Conservation (phyloP, 495 filamentous ascomycete genomes). For the Jackrogersella minutella region DNA sequence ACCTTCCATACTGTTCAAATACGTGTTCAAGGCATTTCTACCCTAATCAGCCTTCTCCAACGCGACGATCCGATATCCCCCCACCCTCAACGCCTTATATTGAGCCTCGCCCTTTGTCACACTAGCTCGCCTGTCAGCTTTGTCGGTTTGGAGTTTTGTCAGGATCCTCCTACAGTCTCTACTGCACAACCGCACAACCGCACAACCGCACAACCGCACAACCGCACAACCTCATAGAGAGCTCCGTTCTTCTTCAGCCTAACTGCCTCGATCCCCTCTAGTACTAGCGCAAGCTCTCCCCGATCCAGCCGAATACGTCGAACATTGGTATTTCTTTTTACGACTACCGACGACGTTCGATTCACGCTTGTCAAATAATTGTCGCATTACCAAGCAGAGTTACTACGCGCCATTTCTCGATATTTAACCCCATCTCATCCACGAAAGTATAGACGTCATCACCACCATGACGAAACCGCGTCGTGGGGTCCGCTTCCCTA, state of each 20-base stretch:
- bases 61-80: conserved; percentile 34
- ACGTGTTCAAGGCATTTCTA: conserved; percentile 3
- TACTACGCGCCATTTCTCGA: neutral
- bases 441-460: neutral
- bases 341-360: neutral
- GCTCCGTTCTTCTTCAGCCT: neutral
- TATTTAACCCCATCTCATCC: neutral
- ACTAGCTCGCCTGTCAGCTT: neutral
- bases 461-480: conserved; percentile 74
- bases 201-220: neutral
- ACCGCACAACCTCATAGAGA: neutral
- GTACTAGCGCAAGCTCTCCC: conserved; percentile 2
- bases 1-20: too few species aligned
- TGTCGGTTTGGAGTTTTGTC: neutral
- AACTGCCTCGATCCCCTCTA: neutral
- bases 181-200: neutral
- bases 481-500: conserved; percentile 84
- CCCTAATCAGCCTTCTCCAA: conserved; percentile 10
- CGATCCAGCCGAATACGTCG: conserved; percentile 1
- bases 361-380: neutral
- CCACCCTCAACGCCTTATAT: conserved; percentile 15
- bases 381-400: conserved; percentile 9
- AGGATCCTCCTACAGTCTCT: neutral
- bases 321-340: neutral
- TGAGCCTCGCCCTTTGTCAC: conserved; percentile 8